Percentiles rank a stretch among this genome's conserved stretches.
phyloP scores from a whole-genome alignment of 2,329 filamentous ascomycete species.

The Leptodontidium sp. region DNA sequence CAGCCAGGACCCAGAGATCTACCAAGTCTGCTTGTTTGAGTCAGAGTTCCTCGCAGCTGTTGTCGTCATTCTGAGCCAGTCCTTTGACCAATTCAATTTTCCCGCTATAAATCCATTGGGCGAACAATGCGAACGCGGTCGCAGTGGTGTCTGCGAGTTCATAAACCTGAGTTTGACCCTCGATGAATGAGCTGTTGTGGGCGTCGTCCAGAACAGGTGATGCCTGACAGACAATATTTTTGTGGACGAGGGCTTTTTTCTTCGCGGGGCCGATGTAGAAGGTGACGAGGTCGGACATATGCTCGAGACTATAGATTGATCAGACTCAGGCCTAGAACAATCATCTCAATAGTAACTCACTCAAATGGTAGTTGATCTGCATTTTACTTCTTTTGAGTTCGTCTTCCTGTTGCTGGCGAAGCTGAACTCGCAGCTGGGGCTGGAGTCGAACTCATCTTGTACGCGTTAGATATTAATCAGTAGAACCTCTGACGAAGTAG shows the following conservation, averaged over 20 bases:
- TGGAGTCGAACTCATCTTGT: background rate
- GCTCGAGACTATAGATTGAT: background rate
- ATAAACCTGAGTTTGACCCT: constrained; percentile 24
- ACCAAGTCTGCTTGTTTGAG: no score
- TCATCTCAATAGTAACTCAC: background rate
- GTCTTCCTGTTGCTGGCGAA: background rate
- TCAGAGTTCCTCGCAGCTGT: no score
- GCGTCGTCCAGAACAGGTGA: constrained; percentile 24
- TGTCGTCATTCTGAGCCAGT: no score
- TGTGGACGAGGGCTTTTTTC: constrained; percentile 13
- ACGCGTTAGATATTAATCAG: background rate
- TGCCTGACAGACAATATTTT: constrained; percentile 56
- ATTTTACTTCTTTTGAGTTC: background rate
- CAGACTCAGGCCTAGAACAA: no score
- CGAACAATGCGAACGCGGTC: background rate
- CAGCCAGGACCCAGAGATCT: no score
- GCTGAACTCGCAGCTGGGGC: background rate
- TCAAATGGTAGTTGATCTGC: background rate
- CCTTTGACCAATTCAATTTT: background rate
- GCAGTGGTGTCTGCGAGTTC: constrained; percentile 7
- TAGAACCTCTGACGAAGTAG: background rate
- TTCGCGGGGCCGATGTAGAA: constrained; percentile 24
- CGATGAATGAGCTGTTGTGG: constrained; percentile 26
- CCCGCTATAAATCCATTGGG: constrained; percentile 13
- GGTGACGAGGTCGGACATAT: constrained; percentile 8